These are phyloP conservation scores for Stemphylium beticola DNA, from an alignment of 2,329 filamentous ascomycete genomes.

Conservation along the genomic window DNA sequence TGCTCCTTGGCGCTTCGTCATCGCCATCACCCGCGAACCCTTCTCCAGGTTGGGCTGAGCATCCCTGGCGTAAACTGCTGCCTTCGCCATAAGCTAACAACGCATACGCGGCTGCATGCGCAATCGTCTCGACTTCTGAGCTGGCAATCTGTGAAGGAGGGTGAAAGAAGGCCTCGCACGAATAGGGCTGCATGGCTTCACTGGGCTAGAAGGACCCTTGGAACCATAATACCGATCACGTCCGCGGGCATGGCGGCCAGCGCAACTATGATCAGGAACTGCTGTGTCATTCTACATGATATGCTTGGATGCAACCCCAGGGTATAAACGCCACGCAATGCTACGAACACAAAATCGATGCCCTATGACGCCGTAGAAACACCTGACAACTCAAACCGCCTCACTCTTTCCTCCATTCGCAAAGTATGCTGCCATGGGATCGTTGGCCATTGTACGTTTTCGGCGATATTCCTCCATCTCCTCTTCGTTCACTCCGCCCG, in stretches of 20 bases:
- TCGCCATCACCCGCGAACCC: conserved; percentile 26
- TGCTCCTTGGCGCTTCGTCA: conserved; percentile 35
- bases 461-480: conserved; percentile 86
- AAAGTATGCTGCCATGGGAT: conserved; percentile 85
- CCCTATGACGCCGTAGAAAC: conserved; percentile 13
- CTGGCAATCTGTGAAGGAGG: conserved; percentile 30
- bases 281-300: conserved; percentile 42
- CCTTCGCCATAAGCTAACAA: conserved; percentile 30
- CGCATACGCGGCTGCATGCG: conserved; percentile 46
- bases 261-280: conserved; percentile 42
- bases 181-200: conserved; percentile 19
- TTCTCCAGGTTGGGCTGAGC: conserved; percentile 1
- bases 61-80: conserved; percentile 20
- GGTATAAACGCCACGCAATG: conserved; percentile 46
- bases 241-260: conserved; percentile 36
- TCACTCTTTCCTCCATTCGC: conserved; percentile 71
- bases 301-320: conserved; percentile 25
- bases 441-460: conserved; percentile 74
- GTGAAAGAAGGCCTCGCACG: conserved; percentile 21
- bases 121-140: conserved; percentile 31
- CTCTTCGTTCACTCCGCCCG: conserved; percentile 77
- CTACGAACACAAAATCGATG: conserved; percentile 29
- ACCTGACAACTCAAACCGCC: conserved; percentile 50
- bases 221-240: conserved; percentile 37
- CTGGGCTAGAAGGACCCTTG: conserved; percentile 19